A percentile compares a stretch with the other conserved stretches of the same genome.
These are phyloP conservation scores for Malus sieversii DNA, from an alignment of 306 rosid genomes.

Conservation along the genomic window DNA sequence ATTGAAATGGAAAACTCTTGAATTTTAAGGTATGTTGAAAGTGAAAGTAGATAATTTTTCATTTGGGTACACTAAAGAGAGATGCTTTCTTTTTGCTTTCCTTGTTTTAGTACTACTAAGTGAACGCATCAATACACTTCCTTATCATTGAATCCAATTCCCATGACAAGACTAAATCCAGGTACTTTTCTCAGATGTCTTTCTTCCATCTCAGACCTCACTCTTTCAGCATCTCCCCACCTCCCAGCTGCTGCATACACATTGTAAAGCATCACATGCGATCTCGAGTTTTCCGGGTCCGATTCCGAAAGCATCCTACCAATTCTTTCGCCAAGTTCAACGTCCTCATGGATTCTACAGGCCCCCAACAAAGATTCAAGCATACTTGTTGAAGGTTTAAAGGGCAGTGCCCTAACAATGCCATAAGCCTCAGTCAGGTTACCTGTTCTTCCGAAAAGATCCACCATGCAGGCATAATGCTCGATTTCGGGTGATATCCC, in stretches of 20 bases:
- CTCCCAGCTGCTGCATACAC: slow-evolving; percentile 29
- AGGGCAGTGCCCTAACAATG: slow-evolving; percentile 14
- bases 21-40: too few relatives aligned
- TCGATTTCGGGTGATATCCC: slow-evolving; percentile 11
- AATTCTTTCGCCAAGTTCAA: slow-evolving; percentile 21
- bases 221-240: slow-evolving; percentile 23
- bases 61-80: too few relatives aligned
- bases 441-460: slow-evolving; percentile 32
- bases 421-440: slow-evolving; percentile 26
- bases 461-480: slow-evolving; percentile 33
- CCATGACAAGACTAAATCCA: slow-evolving; percentile 15
- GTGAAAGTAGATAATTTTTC: too few relatives aligned
- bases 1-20: too few relatives aligned
- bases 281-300: slow-evolving; percentile 20
- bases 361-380: slow-evolving; percentile 29
- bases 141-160: neutral
- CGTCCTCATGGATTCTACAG: slow-evolving; percentile 22
- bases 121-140: neutral
- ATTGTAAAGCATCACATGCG: slow-evolving; percentile 25
- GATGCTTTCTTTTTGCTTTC: too few relatives aligned
- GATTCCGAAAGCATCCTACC: slow-evolving; percentile 8
- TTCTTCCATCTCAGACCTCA: slow-evolving; percentile 25
- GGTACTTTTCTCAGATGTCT: slow-evolving; percentile 18
- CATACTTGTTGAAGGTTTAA: slow-evolving; percentile 12
- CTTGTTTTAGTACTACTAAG: too few relatives aligned